Evolutionary conservation across 2,329 filamentous ascomycete species (phyloP).

Genomic region (Nothopassalora personata): DNA sequence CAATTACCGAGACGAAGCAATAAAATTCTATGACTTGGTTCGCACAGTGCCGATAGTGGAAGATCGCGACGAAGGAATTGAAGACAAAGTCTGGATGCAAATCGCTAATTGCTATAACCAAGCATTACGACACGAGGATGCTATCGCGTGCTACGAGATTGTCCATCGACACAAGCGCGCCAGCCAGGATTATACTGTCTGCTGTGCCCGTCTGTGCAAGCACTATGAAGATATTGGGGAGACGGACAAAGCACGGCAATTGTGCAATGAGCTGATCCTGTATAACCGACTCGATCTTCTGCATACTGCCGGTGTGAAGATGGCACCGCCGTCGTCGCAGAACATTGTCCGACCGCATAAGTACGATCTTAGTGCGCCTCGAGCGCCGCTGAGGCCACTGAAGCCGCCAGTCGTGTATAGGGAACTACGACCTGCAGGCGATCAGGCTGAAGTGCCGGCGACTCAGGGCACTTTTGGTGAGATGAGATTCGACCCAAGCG

Average conservation of each 20-base stretch:
- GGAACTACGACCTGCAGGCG: conserved; percentile 5
- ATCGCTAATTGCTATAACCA: conserved; percentile 65
- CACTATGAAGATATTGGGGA: conserved; percentile 70
- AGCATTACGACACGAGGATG: conserved; percentile 58
- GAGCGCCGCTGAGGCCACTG: background rate
- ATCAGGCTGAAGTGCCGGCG: background rate
- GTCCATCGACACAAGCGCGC: conserved; percentile 46
- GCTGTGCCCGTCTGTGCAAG: conserved; percentile 55
- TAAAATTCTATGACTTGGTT: conserved; percentile 54
- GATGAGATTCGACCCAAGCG: background rate
- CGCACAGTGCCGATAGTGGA: conserved; percentile 15
- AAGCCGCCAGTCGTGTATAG: conserved; percentile 1
- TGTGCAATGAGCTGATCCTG: conserved; percentile 69
- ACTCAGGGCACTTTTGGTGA: background rate
- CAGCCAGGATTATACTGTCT: conserved; percentile 13
- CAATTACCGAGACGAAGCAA: conserved; percentile 49
- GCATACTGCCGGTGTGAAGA: conserved; percentile 17
- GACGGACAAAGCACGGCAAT: conserved; percentile 69
- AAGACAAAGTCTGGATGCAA: conserved; percentile 47
- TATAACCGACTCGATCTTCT: conserved; percentile 42
- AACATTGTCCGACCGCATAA: background rate
- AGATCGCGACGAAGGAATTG: conserved; percentile 28
- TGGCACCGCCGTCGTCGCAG: conserved; percentile 10
- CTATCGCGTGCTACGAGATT: conserved; percentile 70
- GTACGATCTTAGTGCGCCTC: background rate